Percentiles rank a stretch among this genome's conserved stretches.
Conservation (phyloP, 306 rosid species). For the Quercus parvula region DNA sequence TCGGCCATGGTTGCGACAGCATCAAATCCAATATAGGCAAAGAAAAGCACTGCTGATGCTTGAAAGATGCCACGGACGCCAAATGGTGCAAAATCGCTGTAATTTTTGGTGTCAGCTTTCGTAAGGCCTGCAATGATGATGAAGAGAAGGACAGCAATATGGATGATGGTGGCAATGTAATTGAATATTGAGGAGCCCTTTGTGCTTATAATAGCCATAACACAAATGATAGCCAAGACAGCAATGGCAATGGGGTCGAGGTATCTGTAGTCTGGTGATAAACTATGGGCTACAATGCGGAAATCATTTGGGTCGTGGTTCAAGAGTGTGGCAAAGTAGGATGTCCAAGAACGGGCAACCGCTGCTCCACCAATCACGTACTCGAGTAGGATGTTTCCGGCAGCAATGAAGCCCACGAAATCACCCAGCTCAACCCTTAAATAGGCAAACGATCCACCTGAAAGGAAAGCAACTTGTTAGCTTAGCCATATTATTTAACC, state of each 20-base stretch:
- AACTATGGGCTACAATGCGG: conserved; percentile 36
- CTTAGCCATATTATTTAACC: too few species aligned
- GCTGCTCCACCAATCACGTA: conserved; percentile 65
- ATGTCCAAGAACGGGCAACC: conserved; percentile 83
- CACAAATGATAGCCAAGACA: conserved; percentile 35
- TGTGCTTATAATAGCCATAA: conserved; percentile 63
- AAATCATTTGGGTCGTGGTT: conserved; percentile 46
- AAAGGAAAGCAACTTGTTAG: too few species aligned
- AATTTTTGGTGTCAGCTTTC: conserved; percentile 58
- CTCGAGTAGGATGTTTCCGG: conserved; percentile 79
- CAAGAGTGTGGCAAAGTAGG: conserved; percentile 77
- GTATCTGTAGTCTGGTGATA: conserved; percentile 25
- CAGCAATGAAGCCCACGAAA: conserved; percentile 73
- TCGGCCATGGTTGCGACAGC: conserved; percentile 86
- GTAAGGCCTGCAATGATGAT: conserved; percentile 69
- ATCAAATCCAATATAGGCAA: conserved; percentile 81
- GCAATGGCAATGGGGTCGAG: conserved; percentile 74
- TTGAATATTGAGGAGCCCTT: conserved; percentile 80
- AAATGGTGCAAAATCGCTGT: conserved; percentile 25
- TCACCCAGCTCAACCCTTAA: conserved; percentile 81
- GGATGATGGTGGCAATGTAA: conserved; percentile 68
- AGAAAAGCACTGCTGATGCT: conserved; percentile 78
- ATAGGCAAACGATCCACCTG: conserved; percentile 88
- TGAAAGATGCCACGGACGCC: conserved; percentile 52
- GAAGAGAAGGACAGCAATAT: conserved; percentile 51